Conservation (phyloP, 1,284 basidiomycete genomes). For the Meira miltonrushii region DNA sequence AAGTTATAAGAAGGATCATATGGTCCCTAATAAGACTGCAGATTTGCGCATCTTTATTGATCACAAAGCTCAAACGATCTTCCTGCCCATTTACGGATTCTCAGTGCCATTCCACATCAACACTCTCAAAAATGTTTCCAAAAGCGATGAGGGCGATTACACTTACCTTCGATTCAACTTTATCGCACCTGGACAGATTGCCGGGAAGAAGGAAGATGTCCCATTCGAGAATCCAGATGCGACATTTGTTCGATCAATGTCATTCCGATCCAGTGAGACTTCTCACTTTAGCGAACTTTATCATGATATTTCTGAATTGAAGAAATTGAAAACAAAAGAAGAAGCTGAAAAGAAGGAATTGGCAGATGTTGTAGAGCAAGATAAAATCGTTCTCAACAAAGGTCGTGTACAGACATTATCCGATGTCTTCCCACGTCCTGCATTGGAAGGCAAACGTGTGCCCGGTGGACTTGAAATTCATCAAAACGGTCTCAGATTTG, state of each 20-base stretch:
- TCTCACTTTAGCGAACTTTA: conserved; percentile 82
- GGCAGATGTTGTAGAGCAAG: conserved; percentile 96
- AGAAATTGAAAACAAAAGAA: conserved; percentile 93
- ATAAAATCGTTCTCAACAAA: conserved; percentile 56
- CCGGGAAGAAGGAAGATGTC: conserved; percentile 98
- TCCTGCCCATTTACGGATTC: conserved; percentile 89
- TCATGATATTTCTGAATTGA: conserved; percentile 88
- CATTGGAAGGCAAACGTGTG: conserved; percentile 79
- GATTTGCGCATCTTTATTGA: conserved; percentile 69
- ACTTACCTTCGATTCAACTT: conserved; percentile 96
- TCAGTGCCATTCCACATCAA: conserved; percentile 98
- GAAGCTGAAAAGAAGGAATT: conserved; percentile 97
- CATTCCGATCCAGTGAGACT: conserved; percentile 83
- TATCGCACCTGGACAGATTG: conserved; percentile 93
- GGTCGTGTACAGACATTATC: conserved; percentile 59
- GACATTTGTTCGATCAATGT: conserved; percentile 91
- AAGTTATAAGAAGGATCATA: conserved; percentile 90
- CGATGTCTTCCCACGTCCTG: conserved; percentile 89
- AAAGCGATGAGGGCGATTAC: conserved; percentile 92
- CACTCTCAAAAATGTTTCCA: conserved; percentile 95
- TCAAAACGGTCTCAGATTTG: conserved; percentile 90
- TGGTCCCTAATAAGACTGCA: conserved; percentile 62
- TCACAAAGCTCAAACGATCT: conserved; percentile 78
- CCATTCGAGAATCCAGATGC: conserved; percentile 97
- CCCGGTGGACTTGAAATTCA: conserved; percentile 97